These are phyloP conservation scores for Brassica nigra DNA, from an alignment of 345 rosid species.

Conservation along the genomic window DNA sequence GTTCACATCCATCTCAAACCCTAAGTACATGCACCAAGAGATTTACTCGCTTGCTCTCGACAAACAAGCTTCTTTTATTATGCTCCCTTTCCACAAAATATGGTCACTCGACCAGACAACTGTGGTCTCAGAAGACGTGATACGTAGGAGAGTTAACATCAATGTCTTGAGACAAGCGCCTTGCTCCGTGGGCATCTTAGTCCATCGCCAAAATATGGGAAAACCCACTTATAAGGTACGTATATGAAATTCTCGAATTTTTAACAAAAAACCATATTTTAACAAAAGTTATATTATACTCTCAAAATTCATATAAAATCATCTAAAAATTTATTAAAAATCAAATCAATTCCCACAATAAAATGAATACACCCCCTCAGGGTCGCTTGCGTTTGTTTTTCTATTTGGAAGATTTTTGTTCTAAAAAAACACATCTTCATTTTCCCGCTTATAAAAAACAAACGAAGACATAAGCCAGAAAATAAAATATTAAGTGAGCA, in stretches of 20 bases:
- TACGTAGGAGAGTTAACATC: conserved; percentile 41
- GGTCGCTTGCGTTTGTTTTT: background rate
- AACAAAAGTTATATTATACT: too few relatives aligned
- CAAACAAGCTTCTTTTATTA: conserved; percentile 45
- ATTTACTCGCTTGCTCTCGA: conserved; percentile 55
- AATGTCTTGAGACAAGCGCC: conserved; percentile 55
- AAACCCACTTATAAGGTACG: too few relatives aligned
- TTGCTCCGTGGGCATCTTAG: conserved; percentile 59
- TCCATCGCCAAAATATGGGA: conserved; percentile 35
- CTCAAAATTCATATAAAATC: too few relatives aligned
- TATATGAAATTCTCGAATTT: too few relatives aligned
- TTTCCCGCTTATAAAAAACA: background rate
- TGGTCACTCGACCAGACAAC: conserved; percentile 47
- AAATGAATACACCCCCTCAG: too few relatives aligned
- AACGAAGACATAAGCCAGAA: background rate
- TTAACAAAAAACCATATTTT: too few relatives aligned
- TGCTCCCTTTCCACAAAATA: conserved; percentile 57
- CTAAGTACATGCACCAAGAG: conserved; percentile 57
- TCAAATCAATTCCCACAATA: too few relatives aligned
- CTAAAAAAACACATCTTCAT: background rate
- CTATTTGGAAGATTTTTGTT: background rate
- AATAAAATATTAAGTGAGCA: background rate
- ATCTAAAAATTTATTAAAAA: too few relatives aligned
- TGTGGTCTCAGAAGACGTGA: conserved; percentile 40
- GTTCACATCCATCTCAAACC: conserved; percentile 40